Evolutionary conservation across 2,329 filamentous ascomycete genomes (phyloP).

Genomic region (Trichoderma polysporum): DNA sequence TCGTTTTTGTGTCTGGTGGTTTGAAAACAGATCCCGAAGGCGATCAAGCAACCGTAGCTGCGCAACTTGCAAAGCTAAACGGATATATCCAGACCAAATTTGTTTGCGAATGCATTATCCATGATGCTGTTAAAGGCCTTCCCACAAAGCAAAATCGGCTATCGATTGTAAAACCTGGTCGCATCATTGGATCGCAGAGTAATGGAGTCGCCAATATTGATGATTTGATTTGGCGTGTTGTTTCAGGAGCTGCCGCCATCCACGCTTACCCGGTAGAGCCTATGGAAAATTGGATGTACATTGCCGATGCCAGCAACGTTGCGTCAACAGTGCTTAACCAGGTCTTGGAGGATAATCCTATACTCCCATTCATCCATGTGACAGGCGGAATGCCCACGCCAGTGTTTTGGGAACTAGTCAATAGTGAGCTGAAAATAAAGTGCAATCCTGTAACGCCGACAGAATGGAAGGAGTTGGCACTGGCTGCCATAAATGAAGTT

Average conservation of each 20-base stretch:
- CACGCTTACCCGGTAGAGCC: constrained; percentile 15
- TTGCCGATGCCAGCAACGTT: constrained; percentile 24
- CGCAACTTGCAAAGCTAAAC: neutral
- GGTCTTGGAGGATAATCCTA: neutral
- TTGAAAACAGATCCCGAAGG: neutral
- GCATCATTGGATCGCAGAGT: constrained; percentile 26
- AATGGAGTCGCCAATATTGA: constrained; percentile 28
- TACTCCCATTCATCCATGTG: constrained; percentile 20
- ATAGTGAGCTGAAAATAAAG: constrained; percentile 14
- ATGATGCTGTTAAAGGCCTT: constrained; percentile 1
- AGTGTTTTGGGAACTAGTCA: constrained; percentile 25
- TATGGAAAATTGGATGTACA: constrained; percentile 22
- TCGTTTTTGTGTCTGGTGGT: constrained; percentile 30
- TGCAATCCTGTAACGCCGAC: constrained; percentile 20
- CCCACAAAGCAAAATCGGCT: constrained; percentile 13
- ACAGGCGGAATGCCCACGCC: constrained; percentile 21
- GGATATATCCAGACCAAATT: constrained; percentile 30
- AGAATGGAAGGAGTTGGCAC: constrained; percentile 20
- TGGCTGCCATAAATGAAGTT: constrained; percentile 17
- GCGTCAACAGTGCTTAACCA: constrained; percentile 21
- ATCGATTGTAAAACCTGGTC: constrained; percentile 26
- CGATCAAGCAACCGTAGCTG: neutral
- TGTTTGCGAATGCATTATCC: constrained; percentile 25
- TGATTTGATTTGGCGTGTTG: constrained; percentile 28
- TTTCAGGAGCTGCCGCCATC: constrained; percentile 22